phyloP scores from a whole-genome alignment of 2,329 filamentous ascomycete genomes.

The Phaeosphaeria sp. region DNA sequence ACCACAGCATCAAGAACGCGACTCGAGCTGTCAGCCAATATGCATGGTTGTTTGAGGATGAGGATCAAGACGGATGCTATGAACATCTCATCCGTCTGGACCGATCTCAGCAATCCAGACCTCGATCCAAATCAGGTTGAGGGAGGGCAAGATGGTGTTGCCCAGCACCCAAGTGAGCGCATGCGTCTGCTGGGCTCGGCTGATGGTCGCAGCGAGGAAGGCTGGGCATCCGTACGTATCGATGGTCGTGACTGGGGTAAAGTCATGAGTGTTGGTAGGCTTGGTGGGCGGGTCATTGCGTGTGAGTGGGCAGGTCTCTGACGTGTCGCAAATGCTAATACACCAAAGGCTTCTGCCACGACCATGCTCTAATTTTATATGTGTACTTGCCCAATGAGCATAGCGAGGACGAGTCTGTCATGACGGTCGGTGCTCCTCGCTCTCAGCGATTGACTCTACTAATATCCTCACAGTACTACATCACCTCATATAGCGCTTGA shows the following conservation, averaged over 20 bases:
- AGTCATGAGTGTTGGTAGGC: conserved; percentile 88
- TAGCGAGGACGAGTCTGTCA: conserved; percentile 72
- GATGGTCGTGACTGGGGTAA: conserved; percentile 94
- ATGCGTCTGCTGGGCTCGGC: conserved; percentile 68
- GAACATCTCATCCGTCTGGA: conserved; percentile 86
- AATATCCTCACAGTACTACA: conserved; percentile 59
- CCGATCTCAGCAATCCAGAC: conserved; percentile 83
- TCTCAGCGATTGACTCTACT: conserved; percentile 7
- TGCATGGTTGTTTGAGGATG: conserved; percentile 86
- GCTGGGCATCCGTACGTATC: conserved; percentile 88
- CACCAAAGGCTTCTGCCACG: conserved; percentile 70
- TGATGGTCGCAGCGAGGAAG: conserved; percentile 73
- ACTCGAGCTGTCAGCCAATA: conserved; percentile 88
- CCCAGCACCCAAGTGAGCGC: conserved; percentile 80
- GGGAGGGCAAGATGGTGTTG: conserved; percentile 69
- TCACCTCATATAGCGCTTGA: conserved; percentile 61
- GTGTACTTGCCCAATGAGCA: conserved; percentile 80
- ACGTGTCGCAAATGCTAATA: conserved; percentile 15
- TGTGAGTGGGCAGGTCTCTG: conserved; percentile 61
- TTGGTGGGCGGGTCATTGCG: conserved; percentile 91
- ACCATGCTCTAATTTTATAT: conserved; percentile 81
- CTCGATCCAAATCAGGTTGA: conserved; percentile 78
- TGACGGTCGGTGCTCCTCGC: conserved; percentile 65
- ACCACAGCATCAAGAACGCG: conserved; percentile 54
- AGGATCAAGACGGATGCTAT: conserved; percentile 83